Percentiles rank a stretch among this genome's conserved stretches.
These are phyloP conservation scores for Canavalia gladiata DNA, from an alignment of 306 rosid species.

Conservation along the genomic window DNA sequence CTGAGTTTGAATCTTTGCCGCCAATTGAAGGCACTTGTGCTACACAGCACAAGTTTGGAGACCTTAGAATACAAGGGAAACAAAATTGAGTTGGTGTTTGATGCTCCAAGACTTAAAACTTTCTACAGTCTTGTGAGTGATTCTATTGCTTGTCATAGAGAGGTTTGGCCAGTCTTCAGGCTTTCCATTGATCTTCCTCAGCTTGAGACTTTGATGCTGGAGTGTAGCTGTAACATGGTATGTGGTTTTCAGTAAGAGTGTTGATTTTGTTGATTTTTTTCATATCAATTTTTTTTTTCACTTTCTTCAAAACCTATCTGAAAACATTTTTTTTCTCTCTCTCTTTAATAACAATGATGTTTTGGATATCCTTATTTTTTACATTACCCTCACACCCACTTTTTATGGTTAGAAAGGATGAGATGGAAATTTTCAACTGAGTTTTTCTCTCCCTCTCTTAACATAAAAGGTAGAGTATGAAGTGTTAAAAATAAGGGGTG, in stretches of 20 bases:
- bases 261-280: not conserved
- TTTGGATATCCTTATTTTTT: not conserved
- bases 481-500: no score
- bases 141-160: not conserved
- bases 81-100: constrained; percentile 29
- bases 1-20: constrained; percentile 50
- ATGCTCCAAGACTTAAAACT: constrained; percentile 40
- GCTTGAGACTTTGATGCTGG: constrained; percentile 43
- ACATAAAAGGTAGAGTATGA: no score
- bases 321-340: not conserved
- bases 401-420: not conserved
- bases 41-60: constrained; percentile 37
- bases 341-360: not conserved
- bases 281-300: not conserved
- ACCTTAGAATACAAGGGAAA: constrained; percentile 51
- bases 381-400: not conserved
- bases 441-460: no score
- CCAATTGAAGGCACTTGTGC: constrained; percentile 32
- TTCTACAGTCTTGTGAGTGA: constrained; percentile 20
- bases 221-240: constrained; percentile 44
- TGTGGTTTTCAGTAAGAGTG: not conserved
- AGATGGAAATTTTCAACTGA: not conserved
- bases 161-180: constrained; percentile 15
- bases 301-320: not conserved
- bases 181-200: constrained; percentile 46